These are phyloP conservation scores for Trichoderma gracile DNA, from an alignment of 2,329 filamentous ascomycete genomes.

Conservation along the genomic window DNA sequence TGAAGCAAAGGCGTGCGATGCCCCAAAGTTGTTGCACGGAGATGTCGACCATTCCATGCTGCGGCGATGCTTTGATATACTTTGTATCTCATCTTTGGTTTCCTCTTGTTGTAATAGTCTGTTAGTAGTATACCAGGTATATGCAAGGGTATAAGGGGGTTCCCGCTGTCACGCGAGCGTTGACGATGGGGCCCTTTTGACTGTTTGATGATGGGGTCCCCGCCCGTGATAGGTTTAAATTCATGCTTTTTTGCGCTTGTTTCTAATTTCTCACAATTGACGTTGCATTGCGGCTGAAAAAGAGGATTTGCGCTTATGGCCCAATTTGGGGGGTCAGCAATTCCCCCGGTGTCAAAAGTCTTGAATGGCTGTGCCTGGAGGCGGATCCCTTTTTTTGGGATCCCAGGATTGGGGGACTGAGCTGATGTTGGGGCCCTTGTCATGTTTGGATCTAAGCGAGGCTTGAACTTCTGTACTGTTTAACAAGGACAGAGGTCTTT, in stretches of 20 bases:
- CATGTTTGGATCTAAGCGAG: no score
- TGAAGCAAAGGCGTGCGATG: not conserved
- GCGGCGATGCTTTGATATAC: not conserved
- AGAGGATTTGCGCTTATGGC: no score
- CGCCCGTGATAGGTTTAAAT: not conserved
- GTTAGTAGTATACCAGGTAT: not conserved
- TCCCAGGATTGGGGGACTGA: not conserved
- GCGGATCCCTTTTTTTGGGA: not conserved
- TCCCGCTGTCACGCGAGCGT: not conserved
- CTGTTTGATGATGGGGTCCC: not conserved
- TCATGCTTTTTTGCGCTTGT: not conserved
- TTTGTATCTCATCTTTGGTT: no score
- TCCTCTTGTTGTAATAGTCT: not conserved
- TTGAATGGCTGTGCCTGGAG: not conserved
- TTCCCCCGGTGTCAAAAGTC: not conserved
- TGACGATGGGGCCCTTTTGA: not conserved
- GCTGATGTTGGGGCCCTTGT: not conserved
- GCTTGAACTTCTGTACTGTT: no score
- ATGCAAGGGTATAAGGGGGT: not conserved
- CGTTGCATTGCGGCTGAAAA: conserved; percentile 22
- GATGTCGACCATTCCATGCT: not conserved
- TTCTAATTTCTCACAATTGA: not conserved
- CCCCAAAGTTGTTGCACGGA: not conserved
- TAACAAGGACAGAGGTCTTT: no score
- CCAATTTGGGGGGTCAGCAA: not conserved